Conservation (phyloP, 495 filamentous ascomycete genomes). For the Penicillium ucsense region DNA sequence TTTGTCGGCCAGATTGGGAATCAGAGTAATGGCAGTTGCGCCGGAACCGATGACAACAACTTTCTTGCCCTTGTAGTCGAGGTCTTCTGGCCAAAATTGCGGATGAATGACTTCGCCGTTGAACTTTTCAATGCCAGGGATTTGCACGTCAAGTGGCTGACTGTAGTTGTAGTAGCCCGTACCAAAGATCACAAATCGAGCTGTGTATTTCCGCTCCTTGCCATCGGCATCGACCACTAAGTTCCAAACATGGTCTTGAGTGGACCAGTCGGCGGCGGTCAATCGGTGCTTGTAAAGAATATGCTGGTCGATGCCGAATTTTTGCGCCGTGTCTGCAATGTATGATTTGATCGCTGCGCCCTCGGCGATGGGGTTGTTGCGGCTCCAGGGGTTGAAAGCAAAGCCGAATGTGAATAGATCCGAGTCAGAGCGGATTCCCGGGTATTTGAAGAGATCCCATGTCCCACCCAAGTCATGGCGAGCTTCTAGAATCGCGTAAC, state of each 20-base stretch:
- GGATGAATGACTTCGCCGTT: conserved; percentile 39
- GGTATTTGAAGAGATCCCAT: conserved; percentile 65
- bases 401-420: conserved; percentile 62
- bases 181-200: conserved; percentile 50
- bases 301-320: conserved; percentile 51
- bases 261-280: conserved; percentile 48
- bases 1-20: conserved; percentile 33
- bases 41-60: conserved; percentile 49
- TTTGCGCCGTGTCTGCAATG: conserved; percentile 45
- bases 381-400: conserved; percentile 56
- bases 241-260: conserved; percentile 49
- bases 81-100: conserved; percentile 44
- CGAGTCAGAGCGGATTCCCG: conserved; percentile 59
- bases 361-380: conserved; percentile 48
- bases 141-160: conserved; percentile 42
- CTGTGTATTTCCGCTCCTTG: conserved; percentile 32
- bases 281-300: conserved; percentile 54
- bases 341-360: conserved; percentile 52
- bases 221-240: conserved; percentile 44
- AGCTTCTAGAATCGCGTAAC: conserved; percentile 54
- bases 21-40: conserved; percentile 46
- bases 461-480: conserved; percentile 55
- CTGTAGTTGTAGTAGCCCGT: conserved; percentile 62
- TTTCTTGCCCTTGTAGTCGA: conserved; percentile 40
- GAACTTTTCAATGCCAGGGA: conserved; percentile 31